Percentiles rank a stretch among this genome's conserved stretches.
Conservation (phyloP, 371 early-diverging fungal species). For the Capillidium heterosporum region DNA sequence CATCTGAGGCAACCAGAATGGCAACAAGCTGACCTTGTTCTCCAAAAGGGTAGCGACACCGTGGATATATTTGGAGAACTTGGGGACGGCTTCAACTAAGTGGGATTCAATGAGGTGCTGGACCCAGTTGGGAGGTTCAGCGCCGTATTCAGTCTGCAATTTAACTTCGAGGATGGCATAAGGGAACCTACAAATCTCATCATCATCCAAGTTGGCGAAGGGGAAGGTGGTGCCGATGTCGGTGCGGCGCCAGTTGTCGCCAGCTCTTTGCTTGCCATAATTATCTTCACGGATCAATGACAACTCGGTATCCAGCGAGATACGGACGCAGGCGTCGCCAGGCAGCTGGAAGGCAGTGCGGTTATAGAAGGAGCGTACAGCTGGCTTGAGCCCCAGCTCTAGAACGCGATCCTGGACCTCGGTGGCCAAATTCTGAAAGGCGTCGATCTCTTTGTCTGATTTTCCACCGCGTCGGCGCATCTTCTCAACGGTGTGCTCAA, state of each 20-base stretch:
- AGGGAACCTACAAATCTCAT: constrained; percentile 83
- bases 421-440: constrained; percentile 45
- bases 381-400: constrained; percentile 62
- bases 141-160: constrained; percentile 75
- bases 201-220: constrained; percentile 66
- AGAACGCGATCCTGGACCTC: constrained; percentile 71
- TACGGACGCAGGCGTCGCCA: constrained; percentile 94
- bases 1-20: constrained; percentile 97
- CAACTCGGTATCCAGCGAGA: constrained; percentile 95
- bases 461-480: constrained; percentile 52
- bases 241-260: constrained; percentile 86
- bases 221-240: constrained; percentile 88
- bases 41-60: constrained; percentile 89
- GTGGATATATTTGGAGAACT: constrained; percentile 98
- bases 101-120: constrained; percentile 72
- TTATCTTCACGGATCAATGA: constrained; percentile 95
- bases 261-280: constrained; percentile 44
- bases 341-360: constrained; percentile 99
- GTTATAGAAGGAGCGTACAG: constrained; percentile 92
- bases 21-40: constrained; percentile 64
- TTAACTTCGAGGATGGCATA: constrained; percentile 98
- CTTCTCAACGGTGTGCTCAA: constrained; percentile 56
- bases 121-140: constrained; percentile 90
- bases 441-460: constrained; percentile 59
- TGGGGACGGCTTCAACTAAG: constrained; percentile 91